Evolutionary conservation across 106 monocot genomes (phyloP).

Genomic region (Dendrobium huoshanense): DNA sequence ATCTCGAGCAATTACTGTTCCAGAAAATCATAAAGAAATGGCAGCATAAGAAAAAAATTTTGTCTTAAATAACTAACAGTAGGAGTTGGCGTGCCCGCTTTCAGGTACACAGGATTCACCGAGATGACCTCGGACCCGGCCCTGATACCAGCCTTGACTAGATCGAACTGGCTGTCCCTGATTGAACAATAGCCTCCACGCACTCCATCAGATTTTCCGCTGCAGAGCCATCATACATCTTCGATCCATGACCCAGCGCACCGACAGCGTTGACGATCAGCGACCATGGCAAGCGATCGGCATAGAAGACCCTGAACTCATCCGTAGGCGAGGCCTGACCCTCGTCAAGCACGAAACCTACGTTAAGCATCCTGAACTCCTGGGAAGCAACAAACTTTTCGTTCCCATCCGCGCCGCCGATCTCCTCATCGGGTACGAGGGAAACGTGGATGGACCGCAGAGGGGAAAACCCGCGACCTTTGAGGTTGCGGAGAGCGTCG

Average conservation of each 20-base stretch:
- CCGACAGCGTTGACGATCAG: conserved; percentile 67
- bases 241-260: conserved; percentile 68
- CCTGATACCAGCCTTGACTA: conserved; percentile 59
- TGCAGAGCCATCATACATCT: conserved; percentile 62
- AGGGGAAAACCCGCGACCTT: conserved; percentile 41
- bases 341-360: conserved; percentile 85
- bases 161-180: conserved; percentile 67
- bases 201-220: conserved; percentile 83
- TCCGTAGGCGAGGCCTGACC: conserved; percentile 88
- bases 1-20: not conserved
- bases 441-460: conserved; percentile 66
- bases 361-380: conserved; percentile 54
- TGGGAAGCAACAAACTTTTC: conserved; percentile 51
- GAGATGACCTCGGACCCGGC: conserved; percentile 75
- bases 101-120: conserved; percentile 68
- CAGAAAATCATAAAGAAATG: not conserved
- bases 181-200: conserved; percentile 45
- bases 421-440: conserved; percentile 94
- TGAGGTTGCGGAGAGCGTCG: conserved; percentile 66
- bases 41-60: not conserved
- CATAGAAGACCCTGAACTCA: conserved; percentile 87
- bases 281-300: conserved; percentile 64
- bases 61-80: conserved; percentile 31
- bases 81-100: conserved; percentile 58
- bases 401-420: conserved; percentile 61